Conservation (phyloP, 2,329 filamentous ascomycete genomes). For the Aureobasidium sp. region DNA sequence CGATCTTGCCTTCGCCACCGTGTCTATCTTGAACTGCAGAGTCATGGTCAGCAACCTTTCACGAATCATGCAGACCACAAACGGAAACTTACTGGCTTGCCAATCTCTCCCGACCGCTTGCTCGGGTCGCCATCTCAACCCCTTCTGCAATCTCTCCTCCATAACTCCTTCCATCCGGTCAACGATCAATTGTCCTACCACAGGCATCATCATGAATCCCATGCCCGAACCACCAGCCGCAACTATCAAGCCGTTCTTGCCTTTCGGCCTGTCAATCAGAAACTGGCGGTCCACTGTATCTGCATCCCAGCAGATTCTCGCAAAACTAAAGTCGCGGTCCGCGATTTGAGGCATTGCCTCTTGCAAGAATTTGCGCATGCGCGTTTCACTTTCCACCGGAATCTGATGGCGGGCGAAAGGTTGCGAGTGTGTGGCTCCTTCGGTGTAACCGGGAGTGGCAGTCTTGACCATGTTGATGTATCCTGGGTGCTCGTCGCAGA, state of each 20-base stretch:
- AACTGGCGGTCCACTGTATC: conserved; percentile 48
- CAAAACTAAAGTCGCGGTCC: conserved; percentile 40
- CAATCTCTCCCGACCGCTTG: conserved; percentile 38
- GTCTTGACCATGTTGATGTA: conserved; percentile 41
- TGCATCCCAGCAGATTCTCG: conserved; percentile 48
- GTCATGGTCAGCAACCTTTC: neutral
- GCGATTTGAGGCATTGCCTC: conserved; percentile 47
- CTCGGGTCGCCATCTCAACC: conserved; percentile 45
- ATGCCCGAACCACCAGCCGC: conserved; percentile 45
- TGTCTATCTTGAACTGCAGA: conserved; percentile 8
- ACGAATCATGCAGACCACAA: neutral
- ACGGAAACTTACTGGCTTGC: conserved; percentile 26
- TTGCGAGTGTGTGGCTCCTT: conserved; percentile 27
- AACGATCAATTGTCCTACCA: conserved; percentile 41
- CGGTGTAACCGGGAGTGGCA: conserved; percentile 10
- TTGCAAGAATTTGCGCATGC: conserved; percentile 40
- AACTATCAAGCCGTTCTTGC: conserved; percentile 35
- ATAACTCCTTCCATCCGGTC: conserved; percentile 40
- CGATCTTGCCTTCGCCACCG: conserved; percentile 4
- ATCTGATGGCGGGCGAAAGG: conserved; percentile 39
- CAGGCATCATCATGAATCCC: conserved; percentile 45
- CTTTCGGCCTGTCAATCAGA: conserved; percentile 42
- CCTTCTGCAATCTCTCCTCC: conserved; percentile 33
- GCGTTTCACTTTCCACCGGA: conserved; percentile 38
- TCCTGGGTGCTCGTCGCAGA: conserved; percentile 49